These are phyloP conservation scores for Pseudogymnoascus sp. DNA, from an alignment of 2,329 filamentous ascomycete species.

Conservation along the genomic window DNA sequence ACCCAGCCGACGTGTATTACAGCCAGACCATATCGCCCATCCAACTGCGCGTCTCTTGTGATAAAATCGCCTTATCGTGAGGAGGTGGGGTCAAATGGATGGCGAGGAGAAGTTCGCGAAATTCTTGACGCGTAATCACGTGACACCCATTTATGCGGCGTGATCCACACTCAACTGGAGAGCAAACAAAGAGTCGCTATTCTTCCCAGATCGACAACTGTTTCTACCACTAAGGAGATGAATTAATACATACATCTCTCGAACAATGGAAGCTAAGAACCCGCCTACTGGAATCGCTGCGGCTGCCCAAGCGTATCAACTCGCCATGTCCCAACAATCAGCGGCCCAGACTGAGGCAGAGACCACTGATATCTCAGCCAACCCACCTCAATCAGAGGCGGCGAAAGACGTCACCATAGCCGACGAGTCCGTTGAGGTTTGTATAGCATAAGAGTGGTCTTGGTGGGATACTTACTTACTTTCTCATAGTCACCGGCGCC, in stretches of 20 bases:
- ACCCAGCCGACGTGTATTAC: neutral
- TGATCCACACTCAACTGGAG: neutral
- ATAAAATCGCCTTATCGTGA: neutral
- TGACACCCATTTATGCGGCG: neutral
- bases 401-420: constrained; percentile 1
- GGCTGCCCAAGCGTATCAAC: constrained; percentile 22
- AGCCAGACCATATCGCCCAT: neutral
- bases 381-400: neutral
- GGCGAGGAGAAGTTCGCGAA: constrained; percentile 1
- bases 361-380: constrained; percentile 4
- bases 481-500: constrained; percentile 20
- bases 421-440: neutral
- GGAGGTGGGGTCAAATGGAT: neutral
- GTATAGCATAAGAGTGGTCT: neutral
- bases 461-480: neutral
- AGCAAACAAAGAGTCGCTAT: neutral
- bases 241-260: neutral
- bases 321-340: constrained; percentile 23
- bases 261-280: constrained; percentile 2
- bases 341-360: constrained; percentile 13
- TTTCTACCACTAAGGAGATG: neutral
- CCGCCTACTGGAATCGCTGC: constrained; percentile 18
- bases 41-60: neutral
- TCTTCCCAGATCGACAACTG: neutral
- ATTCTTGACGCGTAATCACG: neutral